These are phyloP conservation scores for Paraconiothyrium brasiliense DNA, from an alignment of 2,329 filamentous ascomycete genomes.

Conservation along the genomic window DNA sequence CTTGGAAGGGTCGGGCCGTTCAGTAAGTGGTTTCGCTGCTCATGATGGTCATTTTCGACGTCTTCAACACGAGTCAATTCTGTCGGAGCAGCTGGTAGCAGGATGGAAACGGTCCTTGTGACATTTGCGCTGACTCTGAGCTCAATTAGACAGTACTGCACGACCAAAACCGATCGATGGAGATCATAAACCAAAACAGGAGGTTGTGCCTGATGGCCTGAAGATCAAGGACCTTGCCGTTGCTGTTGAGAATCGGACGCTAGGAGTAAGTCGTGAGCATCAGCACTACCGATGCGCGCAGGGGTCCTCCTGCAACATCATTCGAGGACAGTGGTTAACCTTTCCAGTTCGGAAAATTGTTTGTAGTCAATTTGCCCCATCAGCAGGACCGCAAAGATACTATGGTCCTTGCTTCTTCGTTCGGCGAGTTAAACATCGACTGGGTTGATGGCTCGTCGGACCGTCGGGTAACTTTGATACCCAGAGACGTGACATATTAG, in stretches of 20 bases:
- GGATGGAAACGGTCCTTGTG: background rate
- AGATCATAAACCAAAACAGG: background rate
- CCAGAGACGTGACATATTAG: background rate
- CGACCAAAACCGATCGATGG: background rate
- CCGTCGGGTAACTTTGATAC: conserved; percentile 3
- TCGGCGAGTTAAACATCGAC: conserved; percentile 56
- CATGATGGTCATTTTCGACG: background rate
- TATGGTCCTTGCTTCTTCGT: conserved; percentile 56
- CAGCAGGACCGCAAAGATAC: conserved; percentile 61
- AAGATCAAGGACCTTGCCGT: conserved; percentile 12
- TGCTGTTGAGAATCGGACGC: conserved; percentile 16
- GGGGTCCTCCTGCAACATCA: background rate
- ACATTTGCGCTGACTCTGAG: background rate
- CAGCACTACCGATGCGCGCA: background rate
- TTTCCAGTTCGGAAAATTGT: conserved; percentile 60
- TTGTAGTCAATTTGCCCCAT: conserved; percentile 60
- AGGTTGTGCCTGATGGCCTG: conserved; percentile 7
- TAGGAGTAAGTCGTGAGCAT: conserved; percentile 12
- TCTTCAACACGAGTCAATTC: background rate
- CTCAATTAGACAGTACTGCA: background rate
- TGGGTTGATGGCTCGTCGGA: conserved; percentile 58
- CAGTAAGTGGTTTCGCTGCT: background rate
- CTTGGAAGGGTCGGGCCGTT: background rate
- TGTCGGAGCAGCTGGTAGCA: background rate
- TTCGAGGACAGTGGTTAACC: background rate